phyloP scores from a whole-genome alignment of 1,139 yeast genomes.

The Blastobotrys proliferans region DNA sequence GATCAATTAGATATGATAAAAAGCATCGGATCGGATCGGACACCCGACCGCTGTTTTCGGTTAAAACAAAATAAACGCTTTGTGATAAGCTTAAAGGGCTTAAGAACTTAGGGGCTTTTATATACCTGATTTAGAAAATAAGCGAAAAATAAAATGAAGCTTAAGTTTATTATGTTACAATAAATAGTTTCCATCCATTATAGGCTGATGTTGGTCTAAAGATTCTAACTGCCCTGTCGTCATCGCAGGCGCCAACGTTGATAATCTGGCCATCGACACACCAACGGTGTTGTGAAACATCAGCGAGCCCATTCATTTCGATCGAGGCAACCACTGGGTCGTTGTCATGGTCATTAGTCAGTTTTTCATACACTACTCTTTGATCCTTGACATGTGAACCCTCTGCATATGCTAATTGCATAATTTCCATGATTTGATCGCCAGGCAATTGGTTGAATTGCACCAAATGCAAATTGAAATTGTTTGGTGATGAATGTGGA shows the following conservation, averaged over 20 bases:
- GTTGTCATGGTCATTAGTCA: slow-evolving; percentile 14
- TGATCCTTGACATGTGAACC: slow-evolving; percentile 51
- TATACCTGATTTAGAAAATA: no score
- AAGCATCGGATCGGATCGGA: no score
- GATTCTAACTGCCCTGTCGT: slow-evolving; percentile 23
- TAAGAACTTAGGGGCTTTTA: no score
- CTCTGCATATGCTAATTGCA: slow-evolving; percentile 54
- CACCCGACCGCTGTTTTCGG: no score
- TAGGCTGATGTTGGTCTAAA: slow-evolving; percentile 22
- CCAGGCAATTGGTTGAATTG: slow-evolving; percentile 43
- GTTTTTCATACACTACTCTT: slow-evolving; percentile 29
- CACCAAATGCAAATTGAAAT: slow-evolving; percentile 47
- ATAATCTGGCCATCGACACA: slow-evolving; percentile 37
- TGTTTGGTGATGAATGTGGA: slow-evolving; percentile 49
- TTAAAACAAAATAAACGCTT: no score
- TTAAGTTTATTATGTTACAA: slow-evolving; percentile 16
- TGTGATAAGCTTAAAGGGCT: no score
- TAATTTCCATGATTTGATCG: slow-evolving; percentile 47
- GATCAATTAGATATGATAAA: no score
- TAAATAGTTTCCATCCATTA: slow-evolving; percentile 32
- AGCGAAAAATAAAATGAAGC: no score
- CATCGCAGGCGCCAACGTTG: slow-evolving; percentile 18
- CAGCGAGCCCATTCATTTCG: slow-evolving; percentile 23
- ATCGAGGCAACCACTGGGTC: slow-evolving; percentile 16
- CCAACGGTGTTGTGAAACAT: slow-evolving; percentile 29